Base-by-base conservation (phyloP, 2,329 filamentous ascomycete genomes). In the Zelopaecilomyces penicillatus region DNA sequence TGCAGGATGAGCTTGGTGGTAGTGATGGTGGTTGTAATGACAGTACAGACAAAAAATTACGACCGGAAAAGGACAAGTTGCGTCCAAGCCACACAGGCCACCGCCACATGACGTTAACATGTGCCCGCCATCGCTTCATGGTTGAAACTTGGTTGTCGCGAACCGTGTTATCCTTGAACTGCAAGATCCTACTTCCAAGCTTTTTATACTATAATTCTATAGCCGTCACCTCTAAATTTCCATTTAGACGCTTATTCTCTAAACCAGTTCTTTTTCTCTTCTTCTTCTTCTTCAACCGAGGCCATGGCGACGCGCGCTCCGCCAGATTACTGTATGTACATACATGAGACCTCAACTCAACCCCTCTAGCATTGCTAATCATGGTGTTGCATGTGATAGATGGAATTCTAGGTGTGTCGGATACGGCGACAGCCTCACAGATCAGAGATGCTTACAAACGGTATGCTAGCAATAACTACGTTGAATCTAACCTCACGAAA, bases 361-460 rank as follows among this genome's bases (percentile, higher is more conserved):
- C 19, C 19, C 19, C 19, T 19, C 19, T 19, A 19, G 19, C 19
- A 19, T 19, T 19, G 19, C 5, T 37, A n/a, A 42, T 47, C 12
- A 47, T 8, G 5, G 9, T 34, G 33, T 11, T 10, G 8, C 37
- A 4, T 35, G 28, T 33, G 6, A 29, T 45, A 90, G 86, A 91
- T 68, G 80, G 76, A 41, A 76, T 85, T 52, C 81, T 95, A 41
- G 84, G 84, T 51, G 66, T 95, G 49, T 62, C 82, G 42, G 76
- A 87, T 32, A 83, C 76, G 54, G 89, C 91, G 31, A 85, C 81
- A 0, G 79, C 82, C 47, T 81, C 89, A 58, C 85, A 97, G 63
- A 83, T 98, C 60, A 85, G 91, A 56, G 85, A 87, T 73, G 93
- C 90, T 41, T 98, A 97, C 74, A 98, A 98, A 65, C 84, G 85